These are phyloP conservation scores for Trichopus zeylanicus DNA, from an alignment of 116 monocot genomes.

Conservation along the genomic window DNA sequence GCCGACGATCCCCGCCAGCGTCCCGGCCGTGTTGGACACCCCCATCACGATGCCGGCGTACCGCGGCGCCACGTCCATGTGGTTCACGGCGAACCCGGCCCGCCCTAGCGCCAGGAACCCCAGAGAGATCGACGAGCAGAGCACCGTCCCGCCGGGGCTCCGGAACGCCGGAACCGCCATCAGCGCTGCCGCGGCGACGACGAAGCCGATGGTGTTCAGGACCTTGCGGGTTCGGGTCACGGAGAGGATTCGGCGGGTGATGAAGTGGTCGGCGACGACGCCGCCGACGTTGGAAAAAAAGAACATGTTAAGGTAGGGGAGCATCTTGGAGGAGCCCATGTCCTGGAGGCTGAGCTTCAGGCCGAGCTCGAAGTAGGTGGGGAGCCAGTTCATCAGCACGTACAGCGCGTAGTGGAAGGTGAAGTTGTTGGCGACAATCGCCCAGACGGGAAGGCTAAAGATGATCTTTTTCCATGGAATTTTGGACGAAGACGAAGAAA, in stretches of 20 bases:
- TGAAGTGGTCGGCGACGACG: slow-evolving; percentile 31
- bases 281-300: slow-evolving; percentile 47
- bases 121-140: slow-evolving; percentile 39
- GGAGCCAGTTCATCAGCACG: slow-evolving; percentile 54
- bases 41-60: slow-evolving; percentile 52
- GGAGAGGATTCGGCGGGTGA: slow-evolving; percentile 25
- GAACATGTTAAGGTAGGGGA: slow-evolving; percentile 52
- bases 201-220: slow-evolving; percentile 35
- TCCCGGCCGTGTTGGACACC: slow-evolving; percentile 50
- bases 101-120: slow-evolving; percentile 46
- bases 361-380: slow-evolving; percentile 39
- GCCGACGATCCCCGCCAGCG: slow-evolving; percentile 38
- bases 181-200: slow-evolving; percentile 25
- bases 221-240: slow-evolving; percentile 30
- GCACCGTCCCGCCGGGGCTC: slow-evolving; percentile 21
- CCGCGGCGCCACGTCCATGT: slow-evolving; percentile 42
- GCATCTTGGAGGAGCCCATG: slow-evolving; percentile 53
- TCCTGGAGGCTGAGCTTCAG: slow-evolving; percentile 47
- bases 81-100: slow-evolving; percentile 50
- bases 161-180: slow-evolving; percentile 32
- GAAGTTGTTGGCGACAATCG: slow-evolving; percentile 44
- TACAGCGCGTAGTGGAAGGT: slow-evolving; percentile 51
- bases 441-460: slow-evolving; percentile 36
- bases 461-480: slow-evolving; percentile 42
- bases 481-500: too few species aligned